Base-by-base conservation (phyloP, 257 asterid genomes). In the Lycium barbarum region DNA sequence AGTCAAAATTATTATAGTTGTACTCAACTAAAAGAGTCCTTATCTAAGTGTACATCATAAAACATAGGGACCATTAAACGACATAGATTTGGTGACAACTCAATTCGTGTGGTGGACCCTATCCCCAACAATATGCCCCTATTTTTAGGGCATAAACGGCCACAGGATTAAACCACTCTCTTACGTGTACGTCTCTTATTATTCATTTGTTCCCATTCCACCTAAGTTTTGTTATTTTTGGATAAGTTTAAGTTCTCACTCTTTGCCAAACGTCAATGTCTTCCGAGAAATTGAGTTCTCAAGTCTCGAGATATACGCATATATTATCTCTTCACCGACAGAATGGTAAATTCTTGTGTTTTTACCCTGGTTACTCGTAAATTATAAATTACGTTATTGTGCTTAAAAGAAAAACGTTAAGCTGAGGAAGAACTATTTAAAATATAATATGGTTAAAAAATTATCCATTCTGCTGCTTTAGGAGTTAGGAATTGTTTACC, bases 51-150 rank as follows among this genome's bases (percentile, higher is more conserved):
- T 20, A 55, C 20, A 55, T 55, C 20, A 55, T 10, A 47, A 11
- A 47, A 49, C 11, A 20, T 11, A 11, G 43, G 20, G 61, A 74
- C 81, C 61, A 47, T 17, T 22, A 74, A 26, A 74, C 61, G 81
- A 74, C 81, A 73, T 73, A 49, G 81, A 74, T 74, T 74, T 49
- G 61, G 61, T 74, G 81, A 74, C 61, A 74, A 73, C 35, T 74
- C 61, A 20, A 47, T 74, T 20, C 59, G 58, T 47, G 40, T 13
- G 80, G 80, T 47, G 57, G 80, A 8, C 14, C 78, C 78, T 53
- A 35, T 6, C 0, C 1, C 33, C 33, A 26, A 26, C 33, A 26
- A 26, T 26, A 26, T 0, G 33, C 0, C 33, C 33, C 3, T 11
- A 47, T 70, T 38, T 70, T 70, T 38, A 53, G 78, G 51, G 26